These are phyloP conservation scores for Aschersonia sp. DNA, from an alignment of 2,329 filamentous ascomycete species.

Conservation along the genomic window DNA sequence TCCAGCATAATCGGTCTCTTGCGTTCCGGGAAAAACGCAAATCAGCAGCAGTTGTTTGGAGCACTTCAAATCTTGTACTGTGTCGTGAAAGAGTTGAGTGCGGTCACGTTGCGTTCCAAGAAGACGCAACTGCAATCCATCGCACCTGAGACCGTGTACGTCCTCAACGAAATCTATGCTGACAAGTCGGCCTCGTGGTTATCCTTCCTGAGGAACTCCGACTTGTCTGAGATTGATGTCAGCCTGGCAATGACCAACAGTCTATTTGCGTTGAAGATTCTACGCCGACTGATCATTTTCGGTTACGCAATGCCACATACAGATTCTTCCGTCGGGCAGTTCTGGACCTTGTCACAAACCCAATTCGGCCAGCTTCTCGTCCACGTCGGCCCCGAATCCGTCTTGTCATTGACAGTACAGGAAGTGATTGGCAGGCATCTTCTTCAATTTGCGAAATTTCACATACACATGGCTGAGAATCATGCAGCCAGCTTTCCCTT, in stretches of 20 bases:
- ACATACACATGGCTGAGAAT: conserved; percentile 67
- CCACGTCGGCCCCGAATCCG: conserved; percentile 43
- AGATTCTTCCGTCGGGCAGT: conserved; percentile 59
- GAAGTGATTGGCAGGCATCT: conserved; percentile 70
- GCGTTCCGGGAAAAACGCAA: conserved; percentile 33
- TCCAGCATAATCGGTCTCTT: conserved; percentile 49
- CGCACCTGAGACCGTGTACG: conserved; percentile 70
- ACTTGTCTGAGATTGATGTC: conserved; percentile 42
- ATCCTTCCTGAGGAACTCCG: conserved; percentile 39
- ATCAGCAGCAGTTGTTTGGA: conserved; percentile 54
- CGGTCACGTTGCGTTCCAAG: conserved; percentile 48
- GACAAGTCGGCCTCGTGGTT: conserved; percentile 59
- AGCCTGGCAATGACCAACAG: conserved; percentile 61
- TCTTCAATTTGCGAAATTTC: conserved; percentile 81
- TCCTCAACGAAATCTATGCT: conserved; percentile 66
- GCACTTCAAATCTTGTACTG: conserved; percentile 67
- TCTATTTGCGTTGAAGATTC: conserved; percentile 61
- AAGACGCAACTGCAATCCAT: conserved; percentile 65
- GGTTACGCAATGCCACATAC: conserved; percentile 77
- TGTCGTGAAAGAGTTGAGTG: conserved; percentile 81
- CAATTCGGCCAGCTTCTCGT: conserved; percentile 67
- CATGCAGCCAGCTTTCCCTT: conserved; percentile 75
- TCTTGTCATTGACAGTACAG: conserved; percentile 36
- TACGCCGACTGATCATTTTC: conserved; percentile 64
- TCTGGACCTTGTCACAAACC: conserved; percentile 67